A percentile compares a stretch with the other conserved stretches of the same genome.
phyloP scores from a whole-genome alignment of 1,284 basidiomycete genomes.

The Ceratobasidium papillatum region DNA sequence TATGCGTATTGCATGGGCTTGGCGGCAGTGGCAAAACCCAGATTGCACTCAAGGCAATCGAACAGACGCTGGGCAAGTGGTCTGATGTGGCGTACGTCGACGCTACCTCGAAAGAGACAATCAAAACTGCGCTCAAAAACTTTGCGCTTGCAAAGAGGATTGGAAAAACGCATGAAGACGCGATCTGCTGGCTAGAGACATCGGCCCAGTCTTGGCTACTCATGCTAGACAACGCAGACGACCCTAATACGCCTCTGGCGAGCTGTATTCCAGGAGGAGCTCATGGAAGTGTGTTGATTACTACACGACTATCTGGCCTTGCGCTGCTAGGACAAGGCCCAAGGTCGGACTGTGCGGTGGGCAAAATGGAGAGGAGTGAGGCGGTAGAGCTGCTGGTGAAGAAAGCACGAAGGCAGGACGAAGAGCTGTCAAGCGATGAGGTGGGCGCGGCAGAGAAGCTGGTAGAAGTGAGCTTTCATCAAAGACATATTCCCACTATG shows the following conservation, averaged over 20 bases:
- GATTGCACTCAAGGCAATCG: not conserved
- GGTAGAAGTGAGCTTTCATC: not conserved
- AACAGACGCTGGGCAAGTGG: not conserved
- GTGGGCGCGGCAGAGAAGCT: not conserved
- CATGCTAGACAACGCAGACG: slow-evolving; percentile 32
- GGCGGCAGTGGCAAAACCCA: slow-evolving; percentile 39
- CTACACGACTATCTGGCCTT: slow-evolving; percentile 16
- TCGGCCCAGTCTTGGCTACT: slow-evolving; percentile 6
- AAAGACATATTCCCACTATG: no score
- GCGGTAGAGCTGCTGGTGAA: slow-evolving; percentile 5
- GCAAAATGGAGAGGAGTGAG: not conserved
- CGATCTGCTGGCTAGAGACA: slow-evolving; percentile 5
- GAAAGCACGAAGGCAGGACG: not conserved
- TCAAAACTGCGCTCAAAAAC: not conserved
- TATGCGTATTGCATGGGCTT: slow-evolving; percentile 28
- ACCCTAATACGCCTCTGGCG: not conserved
- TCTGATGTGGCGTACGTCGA: slow-evolving; percentile 27
- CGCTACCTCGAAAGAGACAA: slow-evolving; percentile 15
- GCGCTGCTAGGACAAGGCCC: not conserved
- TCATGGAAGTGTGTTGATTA: slow-evolving; percentile 32
- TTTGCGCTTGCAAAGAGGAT: not conserved
- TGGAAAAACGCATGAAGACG: slow-evolving; percentile 5
- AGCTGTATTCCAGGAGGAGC: not conserved
- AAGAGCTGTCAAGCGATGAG: not conserved
- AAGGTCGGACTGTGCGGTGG: not conserved